Evolutionary conservation across 768 basidiomycete species (phyloP).

Genomic region (Leccinum obscurum): DNA sequence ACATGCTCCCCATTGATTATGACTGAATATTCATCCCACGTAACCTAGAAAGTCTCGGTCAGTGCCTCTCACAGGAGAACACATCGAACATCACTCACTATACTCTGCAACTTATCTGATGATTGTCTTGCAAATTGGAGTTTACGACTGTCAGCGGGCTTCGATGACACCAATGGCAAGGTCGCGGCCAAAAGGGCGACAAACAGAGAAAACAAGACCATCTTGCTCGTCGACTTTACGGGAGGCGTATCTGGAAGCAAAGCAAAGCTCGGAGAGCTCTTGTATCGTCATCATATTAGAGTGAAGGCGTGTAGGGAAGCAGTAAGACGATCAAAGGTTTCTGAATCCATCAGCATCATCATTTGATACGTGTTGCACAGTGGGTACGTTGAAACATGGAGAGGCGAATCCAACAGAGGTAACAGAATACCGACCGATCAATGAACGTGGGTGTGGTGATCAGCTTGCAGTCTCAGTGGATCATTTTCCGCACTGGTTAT

Average conservation of each 20-base stretch:
- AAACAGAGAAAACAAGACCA: constrained; percentile 13
- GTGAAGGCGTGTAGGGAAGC: neutral
- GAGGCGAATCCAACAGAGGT: neutral
- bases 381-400: neutral
- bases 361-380: neutral
- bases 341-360: neutral
- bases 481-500: neutral
- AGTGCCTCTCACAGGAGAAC: constrained; percentile 2
- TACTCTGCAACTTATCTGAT: constrained; percentile 18
- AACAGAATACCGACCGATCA: neutral
- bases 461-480: too few relatives aligned
- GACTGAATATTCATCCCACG: constrained; percentile 62
- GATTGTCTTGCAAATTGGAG: constrained; percentile 18
- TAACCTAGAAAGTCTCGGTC: constrained; percentile 33
- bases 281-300: neutral
- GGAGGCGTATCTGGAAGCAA: neutral
- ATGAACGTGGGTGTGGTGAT: neutral
- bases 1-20: constrained; percentile 56
- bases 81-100: constrained; percentile 6
- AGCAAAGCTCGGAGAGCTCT: neutral
- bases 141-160: constrained; percentile 8
- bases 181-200: constrained; percentile 13
- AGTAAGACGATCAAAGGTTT: neutral
- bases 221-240: neutral
- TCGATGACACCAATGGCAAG: constrained; percentile 13